Base-by-base conservation (phyloP, 2,329 filamentous ascomycete genomes). In the Fusarium sambucinum region DNA sequence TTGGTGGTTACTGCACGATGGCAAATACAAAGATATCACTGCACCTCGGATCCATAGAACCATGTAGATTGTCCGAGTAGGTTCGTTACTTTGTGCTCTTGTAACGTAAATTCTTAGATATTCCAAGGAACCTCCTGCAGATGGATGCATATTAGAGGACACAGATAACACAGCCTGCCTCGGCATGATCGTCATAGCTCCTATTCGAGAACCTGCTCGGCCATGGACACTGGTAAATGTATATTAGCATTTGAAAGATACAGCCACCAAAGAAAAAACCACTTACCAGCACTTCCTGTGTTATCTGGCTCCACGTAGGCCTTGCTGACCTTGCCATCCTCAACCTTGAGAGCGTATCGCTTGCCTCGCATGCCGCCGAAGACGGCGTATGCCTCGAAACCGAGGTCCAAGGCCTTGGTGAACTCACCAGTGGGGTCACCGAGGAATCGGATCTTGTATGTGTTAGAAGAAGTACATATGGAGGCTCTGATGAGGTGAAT, bases 271-370 rank as follows among this genome's bases (percentile, higher is more conserved):
- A n/a, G 6, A n/a, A n/a, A 19, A 51, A 41, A 30, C 42, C 32
- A 74, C 85, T 79, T 82, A 94, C 92, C 90, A 70, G 90, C 85
- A 48, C 94, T 86, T 33, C 93, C 93, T 38, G 92, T 96, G 81
- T 92, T 94, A 79, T 97, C 94, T 13, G 93, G 90, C 85, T 97
- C 95, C 53, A 97, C 88, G 74, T 93, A 89, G 21, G 91, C 86
- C 74, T 90, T 87, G 81, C 90, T 91, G 73, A 97, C 92, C 81
- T 93, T 93, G 71, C 95, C 94, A 73, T 96, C 83, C 82, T 97
- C 90, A 53, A 96, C 83, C 52, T 94, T 86, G 55, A 97, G 84
- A 21, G 92, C 93, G 76, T 97, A 97, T 51, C 95, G 88, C 88
- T 97, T 97, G 81, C 92, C 91, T 69, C 95, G 89, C 73, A 87